phyloP scores from a whole-genome alignment of 139 green algal species.

The Limnomonas spitsbergensis region DNA sequence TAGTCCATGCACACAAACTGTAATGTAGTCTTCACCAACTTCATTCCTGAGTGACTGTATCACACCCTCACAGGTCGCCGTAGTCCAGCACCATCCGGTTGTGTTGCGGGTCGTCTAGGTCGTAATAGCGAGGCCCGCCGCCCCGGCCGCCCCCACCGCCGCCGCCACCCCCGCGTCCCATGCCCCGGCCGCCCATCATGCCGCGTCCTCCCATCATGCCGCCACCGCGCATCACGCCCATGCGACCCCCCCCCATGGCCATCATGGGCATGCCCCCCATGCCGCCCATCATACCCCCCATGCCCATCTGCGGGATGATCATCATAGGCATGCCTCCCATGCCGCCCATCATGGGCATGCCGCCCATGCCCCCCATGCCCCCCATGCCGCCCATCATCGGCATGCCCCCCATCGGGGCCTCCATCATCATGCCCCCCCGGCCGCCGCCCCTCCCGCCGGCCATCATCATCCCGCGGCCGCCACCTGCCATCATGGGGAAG shows the following conservation, averaged over 20 bases:
- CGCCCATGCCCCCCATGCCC: conserved; percentile 29
- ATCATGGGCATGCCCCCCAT: conserved; percentile 26
- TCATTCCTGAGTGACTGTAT: too few relatives aligned
- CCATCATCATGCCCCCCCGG: conserved; percentile 12
- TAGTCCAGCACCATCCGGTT: conserved; percentile 84
- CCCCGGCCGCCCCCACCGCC: conserved; percentile 11
- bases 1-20: too few relatives aligned
- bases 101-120: conserved; percentile 79
- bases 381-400: conserved; percentile 32
- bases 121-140: conserved; percentile 56
- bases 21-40: too few relatives aligned
- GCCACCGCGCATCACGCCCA: conserved; percentile 1
- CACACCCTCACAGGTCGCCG: conserved; percentile 74
- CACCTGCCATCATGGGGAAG: conserved; percentile 13
- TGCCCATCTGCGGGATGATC: conserved; percentile 3
- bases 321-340: neutral
- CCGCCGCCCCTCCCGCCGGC: conserved; percentile 29
- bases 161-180: conserved; percentile 1
- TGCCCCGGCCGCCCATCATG: conserved; percentile 3
- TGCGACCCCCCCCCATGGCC: conserved; percentile 15
- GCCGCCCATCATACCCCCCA: neutral
- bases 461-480: conserved; percentile 27
- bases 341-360: conserved; percentile 37
- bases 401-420: neutral
- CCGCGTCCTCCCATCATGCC: neutral